Evolutionary conservation across 148 eudicot genomes (phyloP).

Genomic region (Persicaria tinctoria): DNA sequence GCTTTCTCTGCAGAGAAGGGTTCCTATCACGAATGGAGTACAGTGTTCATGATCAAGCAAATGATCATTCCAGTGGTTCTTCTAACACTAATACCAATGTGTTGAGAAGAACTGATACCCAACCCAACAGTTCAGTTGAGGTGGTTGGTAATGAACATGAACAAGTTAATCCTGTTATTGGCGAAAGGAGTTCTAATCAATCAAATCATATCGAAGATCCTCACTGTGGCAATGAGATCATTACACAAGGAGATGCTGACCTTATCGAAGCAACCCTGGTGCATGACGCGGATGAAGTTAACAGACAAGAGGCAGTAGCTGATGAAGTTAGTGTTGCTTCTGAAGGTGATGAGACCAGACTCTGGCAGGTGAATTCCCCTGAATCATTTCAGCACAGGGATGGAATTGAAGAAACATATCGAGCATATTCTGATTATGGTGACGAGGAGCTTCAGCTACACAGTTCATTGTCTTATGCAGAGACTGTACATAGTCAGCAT

Average conservation of each 20-base stretch:
- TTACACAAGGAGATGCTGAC: constrained; percentile 14
- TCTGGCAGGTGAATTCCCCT: constrained; percentile 5
- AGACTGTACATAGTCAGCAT: constrained; percentile 16
- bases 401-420: neutral
- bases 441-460: constrained; percentile 3
- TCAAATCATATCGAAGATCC: constrained; percentile 12
- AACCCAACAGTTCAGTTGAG: constrained; percentile 29
- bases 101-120: constrained; percentile 25
- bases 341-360: constrained; percentile 13
- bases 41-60: constrained; percentile 28
- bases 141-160: constrained; percentile 22
- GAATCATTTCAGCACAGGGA: neutral
- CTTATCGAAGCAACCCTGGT: constrained; percentile 16
- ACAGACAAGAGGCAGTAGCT: constrained; percentile 11
- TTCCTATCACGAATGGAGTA: constrained; percentile 63
- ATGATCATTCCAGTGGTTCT: constrained; percentile 32
- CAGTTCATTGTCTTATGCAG: constrained; percentile 1
- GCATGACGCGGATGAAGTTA: constrained; percentile 16
- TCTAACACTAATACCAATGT: constrained; percentile 21
- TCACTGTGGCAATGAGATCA: neutral
- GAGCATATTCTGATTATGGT: neutral
- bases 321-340: constrained; percentile 5
- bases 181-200: constrained; percentile 19
- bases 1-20: constrained; percentile 58
- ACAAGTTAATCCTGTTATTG: constrained; percentile 22